These are phyloP conservation scores for Trichoderma brevicompactum DNA, from an alignment of 2,329 filamentous ascomycete species.

Conservation along the genomic window DNA sequence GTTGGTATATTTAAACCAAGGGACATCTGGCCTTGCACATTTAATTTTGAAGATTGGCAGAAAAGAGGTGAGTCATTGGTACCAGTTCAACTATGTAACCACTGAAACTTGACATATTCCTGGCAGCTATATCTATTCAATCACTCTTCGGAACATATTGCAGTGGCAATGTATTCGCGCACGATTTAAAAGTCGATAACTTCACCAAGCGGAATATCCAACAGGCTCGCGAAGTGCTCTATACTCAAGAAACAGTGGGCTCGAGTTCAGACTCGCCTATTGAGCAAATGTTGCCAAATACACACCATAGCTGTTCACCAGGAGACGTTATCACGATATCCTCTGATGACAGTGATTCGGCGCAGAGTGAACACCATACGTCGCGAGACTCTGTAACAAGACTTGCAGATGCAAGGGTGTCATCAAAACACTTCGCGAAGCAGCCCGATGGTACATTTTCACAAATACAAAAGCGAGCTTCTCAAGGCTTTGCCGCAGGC, in stretches of 20 bases:
- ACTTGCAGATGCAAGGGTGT: not conserved
- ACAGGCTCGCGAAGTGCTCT: not conserved
- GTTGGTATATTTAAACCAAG: constrained; percentile 69
- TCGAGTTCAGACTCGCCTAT: not conserved
- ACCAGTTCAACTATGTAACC: not conserved
- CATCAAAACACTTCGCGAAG: not conserved
- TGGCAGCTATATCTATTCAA: constrained; percentile 62
- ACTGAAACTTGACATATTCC: not conserved
- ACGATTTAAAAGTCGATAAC: constrained; percentile 65
- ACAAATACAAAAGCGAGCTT: constrained; percentile 33
- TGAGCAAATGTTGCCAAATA: not conserved
- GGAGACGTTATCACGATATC: not conserved
- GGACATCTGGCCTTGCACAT: constrained; percentile 84
- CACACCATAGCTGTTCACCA: too few relatives aligned
- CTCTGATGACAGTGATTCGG: not conserved
- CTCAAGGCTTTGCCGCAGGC: constrained; percentile 27
- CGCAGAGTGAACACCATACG: not conserved
- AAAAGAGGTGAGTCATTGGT: constrained; percentile 46
- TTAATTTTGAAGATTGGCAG: constrained; percentile 65
- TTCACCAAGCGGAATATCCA: constrained; percentile 14
- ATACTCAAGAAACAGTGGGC: constrained; percentile 10
- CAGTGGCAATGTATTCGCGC: constrained; percentile 61
- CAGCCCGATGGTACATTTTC: not conserved
- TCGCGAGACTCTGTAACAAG: too few relatives aligned
- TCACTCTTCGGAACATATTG: constrained; percentile 74